phyloP scores from a whole-genome alignment of 2,329 filamentous ascomycete genomes.

The Achaetomium macrosporum region DNA sequence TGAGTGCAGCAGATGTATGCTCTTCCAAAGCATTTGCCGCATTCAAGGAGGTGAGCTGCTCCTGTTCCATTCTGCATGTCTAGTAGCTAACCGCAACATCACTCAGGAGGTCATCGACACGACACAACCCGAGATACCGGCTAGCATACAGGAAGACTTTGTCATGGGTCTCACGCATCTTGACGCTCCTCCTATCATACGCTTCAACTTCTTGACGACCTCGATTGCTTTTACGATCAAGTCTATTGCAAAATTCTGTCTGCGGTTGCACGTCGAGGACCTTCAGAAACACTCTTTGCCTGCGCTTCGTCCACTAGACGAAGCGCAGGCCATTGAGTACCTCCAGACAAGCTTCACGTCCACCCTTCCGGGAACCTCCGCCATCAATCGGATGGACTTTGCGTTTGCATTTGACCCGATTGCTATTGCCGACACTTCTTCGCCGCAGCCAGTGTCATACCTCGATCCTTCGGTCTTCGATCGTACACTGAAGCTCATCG shows the following conservation, averaged over 20 bases:
- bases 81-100: conserved; percentile 14
- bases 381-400: conserved; percentile 46
- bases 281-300: conserved; percentile 6
- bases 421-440: conserved; percentile 39
- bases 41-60: conserved; percentile 30
- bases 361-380: conserved; percentile 17
- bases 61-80: not conserved
- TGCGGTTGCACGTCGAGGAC: conserved; percentile 21
- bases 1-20: conserved; percentile 63
- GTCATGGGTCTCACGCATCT: conserved; percentile 43
- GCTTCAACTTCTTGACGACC: conserved; percentile 29
- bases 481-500: conserved; percentile 58
- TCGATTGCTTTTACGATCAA: conserved; percentile 32
- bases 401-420: conserved; percentile 57
- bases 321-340: conserved; percentile 29
- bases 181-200: conserved; percentile 36
- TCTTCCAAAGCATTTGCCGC: conserved; percentile 43
- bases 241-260: conserved; percentile 28
- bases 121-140: conserved; percentile 51
- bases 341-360: conserved; percentile 36
- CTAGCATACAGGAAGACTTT: conserved; percentile 45
- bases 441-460: conserved; percentile 31
- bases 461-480: conserved; percentile 73
- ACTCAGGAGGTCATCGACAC: conserved; percentile 52
- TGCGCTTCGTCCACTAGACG: conserved; percentile 28